phyloP scores from a whole-genome alignment of 306 rosid genomes.

The Vigna radiata region DNA sequence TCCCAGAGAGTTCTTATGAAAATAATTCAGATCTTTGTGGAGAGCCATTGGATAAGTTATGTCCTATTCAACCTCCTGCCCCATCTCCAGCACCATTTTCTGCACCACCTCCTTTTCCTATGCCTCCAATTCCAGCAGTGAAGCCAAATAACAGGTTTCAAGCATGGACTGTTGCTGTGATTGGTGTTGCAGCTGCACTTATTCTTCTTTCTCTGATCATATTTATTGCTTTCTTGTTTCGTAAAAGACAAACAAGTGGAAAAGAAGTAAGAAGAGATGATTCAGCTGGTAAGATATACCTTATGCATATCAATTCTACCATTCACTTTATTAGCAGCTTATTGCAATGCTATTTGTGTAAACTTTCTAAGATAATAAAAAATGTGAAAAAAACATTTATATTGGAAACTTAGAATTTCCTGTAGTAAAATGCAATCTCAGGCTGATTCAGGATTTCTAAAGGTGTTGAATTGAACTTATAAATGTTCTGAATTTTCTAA shows the following conservation, averaged over 20 bases:
- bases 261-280: slow-evolving; percentile 47
- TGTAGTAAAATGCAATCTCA: neutral
- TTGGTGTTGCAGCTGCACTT: slow-evolving; percentile 47
- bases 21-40: slow-evolving; percentile 71
- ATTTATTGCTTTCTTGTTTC: slow-evolving; percentile 47
- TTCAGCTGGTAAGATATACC: slow-evolving; percentile 49
- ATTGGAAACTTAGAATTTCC: neutral
- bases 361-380: neutral
- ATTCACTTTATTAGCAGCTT: slow-evolving; percentile 29
- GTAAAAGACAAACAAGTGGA: slow-evolving; percentile 32
- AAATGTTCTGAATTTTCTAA: neutral
- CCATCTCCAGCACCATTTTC: slow-evolving; percentile 33
- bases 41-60: slow-evolving; percentile 54
- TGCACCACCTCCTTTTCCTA: slow-evolving; percentile 17
- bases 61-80: slow-evolving; percentile 50
- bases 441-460: slow-evolving; percentile 13
- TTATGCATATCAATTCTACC: neutral
- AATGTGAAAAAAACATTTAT: neutral
- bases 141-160: slow-evolving; percentile 37
- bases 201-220: slow-evolving; percentile 43
- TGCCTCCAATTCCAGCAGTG: slow-evolving; percentile 35
- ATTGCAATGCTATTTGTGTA: slow-evolving; percentile 1
- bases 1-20: slow-evolving; percentile 55
- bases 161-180: slow-evolving; percentile 50
- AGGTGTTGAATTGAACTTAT: neutral